phyloP scores from a whole-genome alignment of 2,329 filamentous ascomycete species.

The Cercospora janseana region DNA sequence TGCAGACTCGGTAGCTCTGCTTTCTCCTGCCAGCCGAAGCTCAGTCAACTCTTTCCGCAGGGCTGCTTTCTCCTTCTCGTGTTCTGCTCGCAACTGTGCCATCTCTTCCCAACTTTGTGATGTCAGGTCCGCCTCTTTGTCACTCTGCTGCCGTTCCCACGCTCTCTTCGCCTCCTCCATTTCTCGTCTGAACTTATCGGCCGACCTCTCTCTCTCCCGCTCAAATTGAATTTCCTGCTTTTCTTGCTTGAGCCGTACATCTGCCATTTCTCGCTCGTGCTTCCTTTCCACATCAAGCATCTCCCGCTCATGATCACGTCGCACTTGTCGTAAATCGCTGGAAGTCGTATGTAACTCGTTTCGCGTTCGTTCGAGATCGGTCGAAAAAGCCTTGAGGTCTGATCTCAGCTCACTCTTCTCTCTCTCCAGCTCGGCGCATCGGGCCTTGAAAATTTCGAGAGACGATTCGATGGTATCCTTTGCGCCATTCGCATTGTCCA shows the following conservation, averaged over 20 bases:
- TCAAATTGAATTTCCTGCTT: slow-evolving; percentile 31
- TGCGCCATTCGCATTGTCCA: slow-evolving; percentile 67
- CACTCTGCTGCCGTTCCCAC: slow-evolving; percentile 45
- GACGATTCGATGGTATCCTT: slow-evolving; percentile 70
- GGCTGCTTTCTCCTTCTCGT: slow-evolving; percentile 66
- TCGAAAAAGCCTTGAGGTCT: slow-evolving; percentile 57
- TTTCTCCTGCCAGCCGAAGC: slow-evolving; percentile 53
- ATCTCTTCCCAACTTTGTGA: slow-evolving; percentile 67
- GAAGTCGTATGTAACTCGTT: slow-evolving; percentile 36
- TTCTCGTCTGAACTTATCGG: slow-evolving; percentile 55
- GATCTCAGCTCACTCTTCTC: slow-evolving; percentile 48
- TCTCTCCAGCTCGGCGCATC: slow-evolving; percentile 41
- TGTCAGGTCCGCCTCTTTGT: slow-evolving; percentile 58
- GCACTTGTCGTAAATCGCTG: slow-evolving; percentile 34
- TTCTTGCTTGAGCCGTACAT: slow-evolving; percentile 31
- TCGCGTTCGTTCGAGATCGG: slow-evolving; percentile 57
- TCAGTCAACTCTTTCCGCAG: slow-evolving; percentile 53
- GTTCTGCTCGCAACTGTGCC: slow-evolving; percentile 60
- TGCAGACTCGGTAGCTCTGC: slow-evolving; percentile 52
- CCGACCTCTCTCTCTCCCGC: slow-evolving; percentile 53
- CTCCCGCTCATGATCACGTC: slow-evolving; percentile 37
- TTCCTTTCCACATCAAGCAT: slow-evolving; percentile 32
- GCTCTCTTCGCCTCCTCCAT: slow-evolving; percentile 46
- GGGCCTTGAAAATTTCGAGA: slow-evolving; percentile 69
- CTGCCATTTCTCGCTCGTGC: slow-evolving; percentile 31